Base-by-base conservation (phyloP, 805 yeast genomes). In the Candida multigemmis region DNA sequence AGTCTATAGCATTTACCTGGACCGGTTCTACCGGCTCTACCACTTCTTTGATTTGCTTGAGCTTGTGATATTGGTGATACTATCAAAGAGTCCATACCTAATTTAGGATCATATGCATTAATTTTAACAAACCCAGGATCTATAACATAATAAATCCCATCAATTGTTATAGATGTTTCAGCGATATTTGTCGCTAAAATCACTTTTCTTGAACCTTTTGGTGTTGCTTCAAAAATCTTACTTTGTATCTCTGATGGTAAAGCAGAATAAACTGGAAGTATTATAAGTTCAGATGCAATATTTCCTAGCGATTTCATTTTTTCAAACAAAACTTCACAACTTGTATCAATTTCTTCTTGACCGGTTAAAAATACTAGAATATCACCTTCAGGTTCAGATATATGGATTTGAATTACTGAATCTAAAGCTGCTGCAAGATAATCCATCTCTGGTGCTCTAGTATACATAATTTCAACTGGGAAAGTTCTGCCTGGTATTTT, bases 21-120 rank as follows among this genome's bases (percentile, higher is more conserved):
- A 0, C 93, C 93, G 0, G 94, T 85, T 60, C 98, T 79, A 25
- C 98, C 98, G 0, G 98, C 98, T 48, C 98, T 72, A 30, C 98
- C 98, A 24, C 94, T 73, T 46, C 98, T 68, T 55, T 91, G 98
- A 39, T 82, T 82, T 0, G 97, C 96, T 46, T 87, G 94, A 0
- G 98, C 97, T 41, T 82, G 81, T 0, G 97, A 89, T 25, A 91
- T 85, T 1, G 95, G 94, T 10, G 77, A 68, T 3, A 86, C 80
- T 6, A 74, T 65, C 41, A 91, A 64, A 5, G 89, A 75, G 43
- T 89, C 97, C 87, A 91, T 87, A 11, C 96, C 94, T 10, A 84
- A 57, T 40, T 81, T 73, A 2, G 96, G 77, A 46, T 86, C 91
- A 54, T 80, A 89, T 2, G 85, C 83, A 42, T 84, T 87, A 24